Evolutionary conservation across 371 early-diverging fungal genomes (phyloP), one percentile per base, ranked within the genome.

Genomic region (Mucor mucedo): DNA sequence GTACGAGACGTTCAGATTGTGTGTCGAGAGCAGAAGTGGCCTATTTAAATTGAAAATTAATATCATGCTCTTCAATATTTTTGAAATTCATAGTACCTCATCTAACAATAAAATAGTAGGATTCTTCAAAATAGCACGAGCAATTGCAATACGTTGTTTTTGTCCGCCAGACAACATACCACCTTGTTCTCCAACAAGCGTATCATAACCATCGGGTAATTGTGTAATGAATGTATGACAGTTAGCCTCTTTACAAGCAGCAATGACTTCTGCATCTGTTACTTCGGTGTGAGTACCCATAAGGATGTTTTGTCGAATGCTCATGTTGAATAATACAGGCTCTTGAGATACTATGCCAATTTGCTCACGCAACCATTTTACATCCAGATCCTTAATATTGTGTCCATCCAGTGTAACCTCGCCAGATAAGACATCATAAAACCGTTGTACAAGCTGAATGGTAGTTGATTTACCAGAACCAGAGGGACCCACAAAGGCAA

Each of bases 151-250:
- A 14, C 94, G 77, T 71, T 97, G 96, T 63, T 88, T 89, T 73
- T 97, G 95, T 10, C 96, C 97, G 38, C 95, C 96, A 44, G 90
- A 89, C 7, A 97, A 77, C 50, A 84, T 77, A 5, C 84, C 73
- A 29, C 82, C 82, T 49, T 68, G 62, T 29, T 75, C 73, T 32
- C 71, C 73, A 2, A 93, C 88, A 4, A 85, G 64, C 0, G 95
- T 93, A 30, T 91, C 83, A 64, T 90, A 90, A n/a, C 87, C 87
- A 1, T 81, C 68, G 3, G 92, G 89, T 52, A 94, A 83, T 1
- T 65, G 55, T n/a, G 64, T 61, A 56, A 95, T 87, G 60, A 95
- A 95, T 0, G 55, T 65, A 27, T 79, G 79, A 4, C 89, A 92
- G 63, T 93, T 90, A 4, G 93, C 92, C 55, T 82, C 69, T 41